Percentiles rank a stretch among this genome's conserved stretches.
These are phyloP conservation scores for Kodamaea fungicola DNA, from an alignment of 1,139 yeast species.

Conservation along the genomic window DNA sequence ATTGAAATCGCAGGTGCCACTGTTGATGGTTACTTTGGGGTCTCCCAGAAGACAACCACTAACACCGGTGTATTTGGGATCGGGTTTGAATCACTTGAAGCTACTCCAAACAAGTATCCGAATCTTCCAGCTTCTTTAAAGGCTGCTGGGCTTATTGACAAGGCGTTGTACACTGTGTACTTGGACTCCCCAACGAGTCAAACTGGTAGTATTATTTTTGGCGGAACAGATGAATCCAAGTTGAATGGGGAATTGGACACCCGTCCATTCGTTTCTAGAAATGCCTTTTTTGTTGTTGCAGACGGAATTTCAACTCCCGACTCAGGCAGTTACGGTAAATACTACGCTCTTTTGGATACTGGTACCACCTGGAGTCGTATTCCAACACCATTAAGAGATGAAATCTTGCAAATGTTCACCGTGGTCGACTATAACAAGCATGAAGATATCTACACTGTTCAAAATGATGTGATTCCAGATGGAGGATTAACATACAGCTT, in stretches of 20 bases:
- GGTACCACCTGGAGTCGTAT: slow-evolving; percentile 17
- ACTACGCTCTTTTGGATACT: slow-evolving; percentile 15
- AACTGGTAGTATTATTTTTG: slow-evolving; percentile 17
- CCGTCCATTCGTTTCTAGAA: neutral
- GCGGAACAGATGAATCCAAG: slow-evolving; percentile 18
- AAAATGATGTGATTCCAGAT: slow-evolving; percentile 15
- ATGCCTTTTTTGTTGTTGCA: slow-evolving; percentile 8
- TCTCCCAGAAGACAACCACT: slow-evolving; percentile 1
- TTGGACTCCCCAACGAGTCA: slow-evolving; percentile 11
- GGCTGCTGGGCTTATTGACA: slow-evolving; percentile 19
- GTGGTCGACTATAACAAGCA: neutral
- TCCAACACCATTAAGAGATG: slow-evolving; percentile 9
- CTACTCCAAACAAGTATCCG: slow-evolving; percentile 14
- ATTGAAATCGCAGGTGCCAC: slow-evolving; percentile 5
- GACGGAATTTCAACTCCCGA: slow-evolving; percentile 4
- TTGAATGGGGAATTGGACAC: slow-evolving; percentile 12
- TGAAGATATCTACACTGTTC: slow-evolving; percentile 17
- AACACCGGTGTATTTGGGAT: slow-evolving; percentile 14
- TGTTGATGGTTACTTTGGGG: slow-evolving; percentile 12
- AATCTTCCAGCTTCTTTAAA: slow-evolving; percentile 26
- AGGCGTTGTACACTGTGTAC: slow-evolving; percentile 18
- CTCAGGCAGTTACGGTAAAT: slow-evolving; percentile 3
- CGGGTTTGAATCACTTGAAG: slow-evolving; percentile 7
- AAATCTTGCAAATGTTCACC: slow-evolving; percentile 6
- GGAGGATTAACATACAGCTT: slow-evolving; percentile 35